Conservation (phyloP, 78 protist species). For the Pelomyxa schiedti region DNA sequence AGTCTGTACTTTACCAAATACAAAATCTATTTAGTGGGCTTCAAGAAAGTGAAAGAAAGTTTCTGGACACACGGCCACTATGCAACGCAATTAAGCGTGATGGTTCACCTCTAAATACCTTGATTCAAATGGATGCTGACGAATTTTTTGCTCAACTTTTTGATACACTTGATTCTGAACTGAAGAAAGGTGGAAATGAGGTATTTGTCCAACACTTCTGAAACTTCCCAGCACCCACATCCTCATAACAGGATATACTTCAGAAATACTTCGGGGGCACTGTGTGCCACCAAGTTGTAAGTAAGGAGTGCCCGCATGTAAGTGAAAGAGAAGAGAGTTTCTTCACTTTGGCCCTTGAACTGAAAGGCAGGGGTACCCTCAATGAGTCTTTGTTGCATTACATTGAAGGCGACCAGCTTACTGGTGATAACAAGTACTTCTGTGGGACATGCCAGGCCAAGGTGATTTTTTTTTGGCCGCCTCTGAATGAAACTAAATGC, state of each 20-base stretch:
- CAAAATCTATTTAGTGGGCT: slow-evolving; percentile 60
- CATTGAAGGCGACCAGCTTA: slow-evolving; percentile 72
- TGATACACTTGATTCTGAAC: slow-evolving; percentile 57
- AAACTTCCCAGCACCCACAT: neutral
- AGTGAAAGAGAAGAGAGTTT: slow-evolving; percentile 63
- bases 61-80: slow-evolving; percentile 24
- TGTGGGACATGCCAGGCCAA: slow-evolving; percentile 47
- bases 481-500: no score
- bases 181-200: no score
- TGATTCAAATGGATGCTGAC: slow-evolving; percentile 66
- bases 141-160: slow-evolving; percentile 73
- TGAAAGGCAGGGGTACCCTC: slow-evolving; percentile 51
- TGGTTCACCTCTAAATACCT: slow-evolving; percentile 38
- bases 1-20: slow-evolving; percentile 44
- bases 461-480: no score
- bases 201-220: no score
- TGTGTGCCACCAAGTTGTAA: slow-evolving; percentile 30
- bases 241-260: neutral
- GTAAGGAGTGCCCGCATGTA: slow-evolving; percentile 38
- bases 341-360: slow-evolving; percentile 50
- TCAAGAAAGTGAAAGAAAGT: slow-evolving; percentile 45
- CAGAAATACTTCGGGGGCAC: slow-evolving; percentile 22
- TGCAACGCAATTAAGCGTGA: slow-evolving; percentile 33
- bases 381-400: slow-evolving; percentile 51
- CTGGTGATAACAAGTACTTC: slow-evolving; percentile 79